These are phyloP conservation scores for Castanospermum australe DNA, from an alignment of 306 rosid genomes.

Conservation along the genomic window DNA sequence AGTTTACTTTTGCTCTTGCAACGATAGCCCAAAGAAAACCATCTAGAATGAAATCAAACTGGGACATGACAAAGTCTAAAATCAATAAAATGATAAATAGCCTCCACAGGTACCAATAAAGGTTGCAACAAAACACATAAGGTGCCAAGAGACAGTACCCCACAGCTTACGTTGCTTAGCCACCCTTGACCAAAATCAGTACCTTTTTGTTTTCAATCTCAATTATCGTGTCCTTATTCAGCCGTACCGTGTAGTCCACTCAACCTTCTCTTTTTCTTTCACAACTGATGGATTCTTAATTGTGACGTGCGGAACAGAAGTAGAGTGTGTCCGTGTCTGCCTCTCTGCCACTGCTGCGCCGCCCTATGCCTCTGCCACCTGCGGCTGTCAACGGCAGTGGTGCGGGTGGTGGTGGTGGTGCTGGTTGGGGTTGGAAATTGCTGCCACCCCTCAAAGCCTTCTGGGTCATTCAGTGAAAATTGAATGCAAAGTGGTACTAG, in stretches of 20 bases:
- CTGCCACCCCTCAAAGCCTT: background rate
- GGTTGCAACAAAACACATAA: background rate
- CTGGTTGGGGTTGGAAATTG: background rate
- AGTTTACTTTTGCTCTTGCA: background rate
- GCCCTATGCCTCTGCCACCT: constrained; percentile 26
- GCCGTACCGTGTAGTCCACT: constrained; percentile 33
- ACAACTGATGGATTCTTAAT: background rate
- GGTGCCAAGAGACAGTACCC: background rate
- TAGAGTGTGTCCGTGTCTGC: background rate
- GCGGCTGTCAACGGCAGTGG: constrained; percentile 16
- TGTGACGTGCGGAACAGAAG: background rate
- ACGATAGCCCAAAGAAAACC: background rate
- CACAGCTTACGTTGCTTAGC: background rate
- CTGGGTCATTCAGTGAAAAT: background rate
- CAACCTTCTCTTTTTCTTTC: constrained; percentile 6
- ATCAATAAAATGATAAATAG: background rate
- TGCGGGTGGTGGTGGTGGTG: background rate
- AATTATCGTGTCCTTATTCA: background rate
- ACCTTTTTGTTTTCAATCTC: background rate
- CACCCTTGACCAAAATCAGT: background rate
- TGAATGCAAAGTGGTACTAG: background rate
- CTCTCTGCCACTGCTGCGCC: constrained; percentile 25
- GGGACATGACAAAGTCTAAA: background rate
- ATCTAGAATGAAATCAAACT: background rate
- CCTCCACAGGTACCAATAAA: background rate